These are phyloP conservation scores for Fusarium clavum DNA, from an alignment of 2,329 filamentous ascomycete species.

Conservation along the genomic window DNA sequence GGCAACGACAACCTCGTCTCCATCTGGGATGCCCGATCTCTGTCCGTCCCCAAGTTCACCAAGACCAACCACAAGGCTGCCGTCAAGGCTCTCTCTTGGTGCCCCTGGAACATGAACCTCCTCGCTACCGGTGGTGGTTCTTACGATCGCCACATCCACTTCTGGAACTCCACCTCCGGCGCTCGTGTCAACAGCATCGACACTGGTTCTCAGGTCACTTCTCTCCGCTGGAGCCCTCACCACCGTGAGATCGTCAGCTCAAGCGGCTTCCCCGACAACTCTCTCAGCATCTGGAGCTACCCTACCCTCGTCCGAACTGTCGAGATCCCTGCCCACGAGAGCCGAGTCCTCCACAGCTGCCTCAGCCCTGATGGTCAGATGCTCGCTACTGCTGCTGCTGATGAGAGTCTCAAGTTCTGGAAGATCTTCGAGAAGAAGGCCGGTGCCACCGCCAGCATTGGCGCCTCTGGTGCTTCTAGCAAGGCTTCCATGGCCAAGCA, in stretches of 20 bases:
- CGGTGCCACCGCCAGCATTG: constrained; percentile 73
- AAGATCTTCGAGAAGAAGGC: constrained; percentile 99
- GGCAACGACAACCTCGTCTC: constrained; percentile 99
- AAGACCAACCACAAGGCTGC: constrained; percentile 99
- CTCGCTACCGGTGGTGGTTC: constrained; percentile 96
- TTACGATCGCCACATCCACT: constrained; percentile 98
- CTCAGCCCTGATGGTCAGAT: constrained; percentile 98
- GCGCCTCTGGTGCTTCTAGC: constrained; percentile 74
- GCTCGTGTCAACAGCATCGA: constrained; percentile 99
- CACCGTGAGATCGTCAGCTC: constrained; percentile 99
- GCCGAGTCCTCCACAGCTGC: constrained; percentile 94
- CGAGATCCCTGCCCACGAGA: constrained; percentile 98
- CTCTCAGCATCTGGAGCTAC: constrained; percentile 98
- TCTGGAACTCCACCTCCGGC: constrained; percentile 99
- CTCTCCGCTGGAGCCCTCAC: constrained; percentile 93
- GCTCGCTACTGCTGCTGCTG: constrained; percentile 93
- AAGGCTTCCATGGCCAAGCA: constrained; percentile 92
- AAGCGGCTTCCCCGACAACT: constrained; percentile 99
- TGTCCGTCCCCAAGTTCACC: constrained; percentile 96
- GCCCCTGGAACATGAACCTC: constrained; percentile 98
- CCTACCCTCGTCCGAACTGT: constrained; percentile 96
- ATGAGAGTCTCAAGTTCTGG: constrained; percentile 99
- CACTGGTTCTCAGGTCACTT: constrained; percentile 97
- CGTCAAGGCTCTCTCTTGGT: constrained; percentile 98
- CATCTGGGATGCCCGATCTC: constrained; percentile 97